Conservation (phyloP, 176 grass and related monocot species). For the Puccinellia tenuiflora region DNA sequence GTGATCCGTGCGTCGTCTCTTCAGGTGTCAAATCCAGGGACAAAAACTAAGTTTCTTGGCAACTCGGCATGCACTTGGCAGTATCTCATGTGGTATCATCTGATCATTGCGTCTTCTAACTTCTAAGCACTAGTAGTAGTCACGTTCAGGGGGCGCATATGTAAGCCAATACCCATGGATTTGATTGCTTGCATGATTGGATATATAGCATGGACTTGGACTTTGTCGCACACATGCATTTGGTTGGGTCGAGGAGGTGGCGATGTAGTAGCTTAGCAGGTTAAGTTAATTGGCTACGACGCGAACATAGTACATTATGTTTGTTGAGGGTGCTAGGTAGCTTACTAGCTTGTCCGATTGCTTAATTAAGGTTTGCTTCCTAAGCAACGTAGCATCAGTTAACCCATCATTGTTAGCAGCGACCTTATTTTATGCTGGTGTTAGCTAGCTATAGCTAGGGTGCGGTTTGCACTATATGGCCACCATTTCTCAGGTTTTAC, state of each 20-base stretch:
- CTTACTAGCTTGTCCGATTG: neutral
- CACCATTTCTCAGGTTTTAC: too few relatives aligned
- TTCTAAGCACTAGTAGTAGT: too few relatives aligned
- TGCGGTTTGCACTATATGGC: too few relatives aligned
- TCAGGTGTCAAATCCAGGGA: neutral
- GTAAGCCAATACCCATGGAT: neutral
- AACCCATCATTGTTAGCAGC: conserved; percentile 6
- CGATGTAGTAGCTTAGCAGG: neutral
- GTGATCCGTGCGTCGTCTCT: too few relatives aligned
- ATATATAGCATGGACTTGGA: neutral
- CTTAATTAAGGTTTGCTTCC: conserved; percentile 21
- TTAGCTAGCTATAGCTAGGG: too few relatives aligned
- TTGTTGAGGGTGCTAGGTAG: neutral
- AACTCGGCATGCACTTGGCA: neutral
- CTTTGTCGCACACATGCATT: neutral
- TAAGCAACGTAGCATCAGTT: conserved; percentile 20
- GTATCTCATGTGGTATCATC: neutral
- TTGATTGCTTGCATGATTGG: conserved; percentile 15
- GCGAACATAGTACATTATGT: neutral
- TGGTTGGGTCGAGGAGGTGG: neutral
- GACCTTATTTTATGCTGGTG: neutral
- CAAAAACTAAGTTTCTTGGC: neutral
- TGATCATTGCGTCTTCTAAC: neutral
- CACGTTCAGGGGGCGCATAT: neutral
- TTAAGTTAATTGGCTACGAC: neutral